These are phyloP conservation scores for Taxillus chinensis DNA, from an alignment of 164 flowering plant species.

Conservation along the genomic window DNA sequence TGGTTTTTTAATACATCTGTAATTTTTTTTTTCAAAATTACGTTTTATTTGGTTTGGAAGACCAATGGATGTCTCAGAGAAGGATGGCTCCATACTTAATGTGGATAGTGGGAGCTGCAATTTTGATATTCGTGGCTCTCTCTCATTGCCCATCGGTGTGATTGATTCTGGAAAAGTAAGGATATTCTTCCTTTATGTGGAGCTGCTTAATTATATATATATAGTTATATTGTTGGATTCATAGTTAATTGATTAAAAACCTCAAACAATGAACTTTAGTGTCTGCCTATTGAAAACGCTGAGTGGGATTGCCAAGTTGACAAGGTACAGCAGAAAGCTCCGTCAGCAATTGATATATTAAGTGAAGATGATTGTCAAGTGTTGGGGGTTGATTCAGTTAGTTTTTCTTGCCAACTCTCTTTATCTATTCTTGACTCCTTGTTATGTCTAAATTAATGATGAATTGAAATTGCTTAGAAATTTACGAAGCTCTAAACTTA, in stretches of 20 bases:
- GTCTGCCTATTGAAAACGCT: conserved; percentile 19
- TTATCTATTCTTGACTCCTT: neutral
- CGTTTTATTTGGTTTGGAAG: conserved; percentile 18
- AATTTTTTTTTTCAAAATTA: too few relatives aligned
- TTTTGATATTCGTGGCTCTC: conserved; percentile 36
- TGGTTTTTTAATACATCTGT: too few relatives aligned
- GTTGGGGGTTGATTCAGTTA: conserved; percentile 55
- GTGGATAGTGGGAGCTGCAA: conserved; percentile 17
- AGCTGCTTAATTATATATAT: neutral
- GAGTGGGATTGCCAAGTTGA: conserved; percentile 45
- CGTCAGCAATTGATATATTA: conserved; percentile 45
- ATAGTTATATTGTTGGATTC: too few relatives aligned
- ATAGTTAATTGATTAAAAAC: neutral
- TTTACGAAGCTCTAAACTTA: too few relatives aligned
- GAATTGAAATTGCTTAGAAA: too few relatives aligned
- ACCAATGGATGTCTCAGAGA: conserved; percentile 37
- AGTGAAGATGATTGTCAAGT: conserved; percentile 30
- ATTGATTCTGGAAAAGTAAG: conserved; percentile 66
- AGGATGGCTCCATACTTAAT: conserved; percentile 36
- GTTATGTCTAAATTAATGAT: too few relatives aligned
- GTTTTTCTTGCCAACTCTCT: conserved; percentile 9
- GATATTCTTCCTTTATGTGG: neutral
- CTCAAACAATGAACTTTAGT: conserved; percentile 23
- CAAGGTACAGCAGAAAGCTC: conserved; percentile 35
- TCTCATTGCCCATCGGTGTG: conserved; percentile 54